Base-by-base conservation (phyloP, 1,139 yeast species). In the Insectozyma bohioensis region DNA sequence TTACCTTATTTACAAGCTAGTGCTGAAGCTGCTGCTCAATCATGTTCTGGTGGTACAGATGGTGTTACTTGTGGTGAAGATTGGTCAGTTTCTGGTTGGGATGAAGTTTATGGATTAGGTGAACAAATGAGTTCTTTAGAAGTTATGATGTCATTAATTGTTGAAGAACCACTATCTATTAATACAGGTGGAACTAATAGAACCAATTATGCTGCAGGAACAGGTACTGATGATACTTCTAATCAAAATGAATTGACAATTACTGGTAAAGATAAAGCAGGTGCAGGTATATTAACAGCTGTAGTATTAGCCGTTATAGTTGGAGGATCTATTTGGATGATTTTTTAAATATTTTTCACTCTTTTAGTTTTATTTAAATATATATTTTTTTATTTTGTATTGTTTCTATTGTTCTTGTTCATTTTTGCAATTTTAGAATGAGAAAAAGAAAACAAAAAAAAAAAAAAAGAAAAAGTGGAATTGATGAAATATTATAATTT, bases 121-220 rank as follows among this genome's bases (percentile, higher is more conserved):
- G 92, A 85, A 54, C 90, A 85, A 53, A 76, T 82, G 72, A 65
- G 74, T 34, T 90, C 95, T 0, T 62, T 85, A 39, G 95, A 84
- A 49, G 74, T 75, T n/a, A 71, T 85, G 32, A 48, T 58, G 34
- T 55, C 67, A 20, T 54, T 67, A 38, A 46, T 58, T 17, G 47
- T 52, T 20, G 52, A 54, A 12, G 50, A 58, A 7, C 72, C 72
- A 8, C 56, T 57, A 29, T 56, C 69, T n/a, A 60, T 61, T 15
- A 40, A 54, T 8, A 63, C 61, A 8, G 80, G 80, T 25, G 81
- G 75, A 13, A 54, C 70, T 5, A 66, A 72, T 26, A 39, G 51
- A 20, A 70, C 73, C 35, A 54, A 75, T 43, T 63, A 60, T n/a
- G 56, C 67, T 24, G 78, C 77, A 1, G 81, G 82, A 25, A 51